These are phyloP conservation scores for Rhazya stricta DNA, from an alignment of 257 asterid genomes.

Conservation along the genomic window DNA sequence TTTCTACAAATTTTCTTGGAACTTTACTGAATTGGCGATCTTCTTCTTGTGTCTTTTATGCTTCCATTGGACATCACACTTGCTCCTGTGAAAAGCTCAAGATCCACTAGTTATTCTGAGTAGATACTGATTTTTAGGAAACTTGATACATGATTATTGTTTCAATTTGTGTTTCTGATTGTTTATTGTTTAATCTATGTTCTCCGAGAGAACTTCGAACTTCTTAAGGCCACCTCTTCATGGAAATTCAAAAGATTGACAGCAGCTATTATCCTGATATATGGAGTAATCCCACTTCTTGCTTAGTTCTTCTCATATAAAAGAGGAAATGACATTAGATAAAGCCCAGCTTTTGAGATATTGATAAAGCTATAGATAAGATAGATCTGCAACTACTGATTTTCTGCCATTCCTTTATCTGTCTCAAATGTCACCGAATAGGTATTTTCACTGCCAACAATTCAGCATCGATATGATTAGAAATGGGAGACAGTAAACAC, in stretches of 20 bases:
- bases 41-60: not conserved
- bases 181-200: constrained; percentile 3
- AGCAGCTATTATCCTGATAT: constrained; percentile 82
- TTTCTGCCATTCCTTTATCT: not conserved
- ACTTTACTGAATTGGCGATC: no score
- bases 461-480: not conserved
- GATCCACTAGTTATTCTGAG: not conserved
- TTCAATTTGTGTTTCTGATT: constrained; percentile 2
- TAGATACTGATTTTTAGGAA: not conserved
- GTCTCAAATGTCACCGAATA: not conserved
- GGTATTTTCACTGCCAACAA: not conserved
- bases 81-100: not conserved
- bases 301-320: not conserved
- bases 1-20: no score
- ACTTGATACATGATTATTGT: not conserved
- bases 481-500: no score
- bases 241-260: constrained; percentile 70
- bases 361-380: not conserved
- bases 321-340: not conserved
- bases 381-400: not conserved
- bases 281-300: constrained; percentile 2
- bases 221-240: constrained; percentile 68
- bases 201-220: constrained; percentile 50
- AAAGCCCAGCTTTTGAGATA: not conserved
- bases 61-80: not conserved